Base-by-base conservation (phyloP, 805 yeast species). In the Yarrowia sp. region DNA sequence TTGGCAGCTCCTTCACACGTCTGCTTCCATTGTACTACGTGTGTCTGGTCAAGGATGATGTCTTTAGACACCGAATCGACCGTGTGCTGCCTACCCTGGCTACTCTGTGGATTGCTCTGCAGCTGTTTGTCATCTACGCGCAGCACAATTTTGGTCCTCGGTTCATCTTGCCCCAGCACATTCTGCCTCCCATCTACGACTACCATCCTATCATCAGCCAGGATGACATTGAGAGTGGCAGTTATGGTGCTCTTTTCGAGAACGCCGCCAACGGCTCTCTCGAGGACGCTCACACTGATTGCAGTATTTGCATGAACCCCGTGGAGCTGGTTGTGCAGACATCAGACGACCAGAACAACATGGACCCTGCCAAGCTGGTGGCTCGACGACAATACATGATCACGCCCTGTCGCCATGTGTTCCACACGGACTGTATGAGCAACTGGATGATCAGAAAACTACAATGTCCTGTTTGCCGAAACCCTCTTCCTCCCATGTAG, bases 401-500 rank as follows among this genome's bases (percentile, higher is more conserved):
- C 3, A 91, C 98, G 0, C 98, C 98, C 1, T 93, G 98, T 77
- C 83, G 87, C 50, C 98, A 93, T 77, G 86, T 92, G 10, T 94
- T 92, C 84, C 98, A 93, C 75, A 84, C 91, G 1, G 87, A 85
- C n/a, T 93, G 98, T 79, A 80, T 94, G 71, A 96, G 91, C 75
- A 86, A 85, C 71, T 94, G 98, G 98, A 92, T 94, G 97, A 86
- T 88, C 76, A 90, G 91, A 76, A 91, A 92, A 74, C 79, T 94
- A 64, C 97, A 92, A 75, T 94, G 98, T 79, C 98, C 98, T 0
- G 93, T 92, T 8, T 94, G 98, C 78, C 84, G 98, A 74, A 86
- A 86, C 69, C 85, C 91, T 26, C 79, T 94, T 49, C 98, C 98
- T 1, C 97, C 97, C 0, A 80, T 90, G 67, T 91, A 78, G 79